Evolutionary conservation across 495 filamentous ascomycete species (phyloP), one percentile per base, ranked within the genome.

Genomic region (Parathielavia appendiculata): DNA sequence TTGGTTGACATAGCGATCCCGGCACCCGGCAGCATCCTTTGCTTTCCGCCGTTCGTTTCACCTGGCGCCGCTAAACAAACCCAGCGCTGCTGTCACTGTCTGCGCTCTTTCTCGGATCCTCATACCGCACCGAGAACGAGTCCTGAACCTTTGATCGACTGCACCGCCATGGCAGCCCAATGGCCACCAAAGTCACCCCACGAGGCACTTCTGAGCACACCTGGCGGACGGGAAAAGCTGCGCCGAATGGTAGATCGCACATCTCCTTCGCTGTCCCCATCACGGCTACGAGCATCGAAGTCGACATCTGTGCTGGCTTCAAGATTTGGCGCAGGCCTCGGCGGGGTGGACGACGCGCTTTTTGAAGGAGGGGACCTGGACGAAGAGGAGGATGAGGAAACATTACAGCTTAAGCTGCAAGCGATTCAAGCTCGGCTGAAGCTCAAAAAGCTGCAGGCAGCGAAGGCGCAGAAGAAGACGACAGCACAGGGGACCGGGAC

Each of bases 171-270:
- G 68, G 66, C 66, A 20, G 72, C 75, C 59, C 81, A 84, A 71
- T 97, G 91, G 91, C 91, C 91, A 43, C 91, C 91, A 14, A 80
- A 86, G 69, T 95, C 91, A 16, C 91, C 91, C 50, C 85, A 89
- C 70, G 88, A 92, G 54, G 91, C 83, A 32, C 81, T 97, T 4
- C 74, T 95, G 23, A 88, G 85, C 71, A 92, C 90, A 6, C 91
- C 91, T 0, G 80, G 82, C 54, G 91, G 90, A 32, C 86, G 91
- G 61, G 81, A 84, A 64, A 85, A 81, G 58, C 75, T 86, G 58
- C 83, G 85, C 61, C 80, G 84, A 62, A 75, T 86, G 57, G 78
- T 81, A 52, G 81, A 85, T 56, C 80, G 81, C 50, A 76, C 76
- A 34, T 85, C 86, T 16, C 81, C 83, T 10, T 81, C 83, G 0